Conservation (phyloP, 2,329 filamentous ascomycete genomes). For the Monilinia fructicola region DNA sequence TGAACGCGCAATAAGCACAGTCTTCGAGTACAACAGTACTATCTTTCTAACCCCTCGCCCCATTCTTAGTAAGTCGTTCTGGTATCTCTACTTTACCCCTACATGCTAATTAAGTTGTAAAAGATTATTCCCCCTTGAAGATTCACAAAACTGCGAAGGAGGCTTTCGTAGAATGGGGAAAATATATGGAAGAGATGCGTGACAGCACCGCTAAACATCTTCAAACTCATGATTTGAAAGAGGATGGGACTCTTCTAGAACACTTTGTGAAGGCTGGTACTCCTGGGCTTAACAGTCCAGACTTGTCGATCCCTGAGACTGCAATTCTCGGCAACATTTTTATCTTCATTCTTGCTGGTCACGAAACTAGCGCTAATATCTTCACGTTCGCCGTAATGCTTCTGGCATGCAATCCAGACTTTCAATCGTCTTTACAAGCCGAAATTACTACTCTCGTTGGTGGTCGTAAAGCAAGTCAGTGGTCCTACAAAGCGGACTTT, state of each 20-base stretch:
- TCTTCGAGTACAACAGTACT: slow-evolving; percentile 2
- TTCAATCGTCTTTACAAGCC: not conserved
- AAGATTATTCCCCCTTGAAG: slow-evolving; percentile 8
- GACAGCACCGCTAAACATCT: slow-evolving; percentile 5
- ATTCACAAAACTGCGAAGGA: slow-evolving; percentile 2
- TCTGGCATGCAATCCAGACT: not conserved
- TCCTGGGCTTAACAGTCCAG: not conserved
- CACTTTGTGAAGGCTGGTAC: not conserved
- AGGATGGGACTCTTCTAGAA: not conserved
- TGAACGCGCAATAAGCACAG: not conserved
- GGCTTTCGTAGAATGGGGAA: slow-evolving; percentile 2
- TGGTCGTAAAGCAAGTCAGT: not conserved
- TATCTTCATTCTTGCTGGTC: slow-evolving; percentile 3
- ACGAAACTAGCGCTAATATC: slow-evolving; percentile 9
- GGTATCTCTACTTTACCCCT: not conserved
- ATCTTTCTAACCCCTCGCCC: slow-evolving; percentile 12
- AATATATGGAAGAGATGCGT: slow-evolving; percentile 15
- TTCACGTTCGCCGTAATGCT: not conserved
- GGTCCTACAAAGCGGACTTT: not conserved
- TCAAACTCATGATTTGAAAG: not conserved
- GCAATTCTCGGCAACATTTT: slow-evolving; percentile 7
- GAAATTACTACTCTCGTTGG: not conserved
- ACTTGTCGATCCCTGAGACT: not conserved
- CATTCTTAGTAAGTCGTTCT: slow-evolving; percentile 2
- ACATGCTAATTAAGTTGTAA: not conserved